Percentiles rank a stretch among this genome's conserved stretches.
Evolutionary conservation across 306 rosid genomes (phyloP).

Genomic region (Cucumis hystrix): DNA sequence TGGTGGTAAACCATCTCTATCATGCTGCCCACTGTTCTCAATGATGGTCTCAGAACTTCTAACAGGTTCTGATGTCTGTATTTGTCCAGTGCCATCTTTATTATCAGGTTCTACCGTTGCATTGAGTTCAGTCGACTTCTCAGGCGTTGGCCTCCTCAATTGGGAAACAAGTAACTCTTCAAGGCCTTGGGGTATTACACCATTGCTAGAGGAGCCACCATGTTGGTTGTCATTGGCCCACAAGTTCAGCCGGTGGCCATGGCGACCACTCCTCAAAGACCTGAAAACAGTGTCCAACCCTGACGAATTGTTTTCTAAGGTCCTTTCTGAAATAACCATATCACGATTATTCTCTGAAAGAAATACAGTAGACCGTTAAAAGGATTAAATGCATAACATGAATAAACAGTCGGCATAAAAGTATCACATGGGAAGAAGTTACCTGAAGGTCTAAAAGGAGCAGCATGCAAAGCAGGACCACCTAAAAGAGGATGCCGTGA

Average conservation of each 20-base stretch:
- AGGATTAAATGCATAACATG: neutral
- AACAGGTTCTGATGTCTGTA: constrained; percentile 32
- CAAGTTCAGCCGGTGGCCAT: constrained; percentile 74
- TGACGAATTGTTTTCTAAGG: constrained; percentile 44
- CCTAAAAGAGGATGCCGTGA: constrained; percentile 84
- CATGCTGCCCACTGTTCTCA: constrained; percentile 40
- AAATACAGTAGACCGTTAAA: neutral
- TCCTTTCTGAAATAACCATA: constrained; percentile 34
- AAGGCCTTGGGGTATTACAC: constrained; percentile 65
- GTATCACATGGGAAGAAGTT: constrained; percentile 3
- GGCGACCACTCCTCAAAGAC: constrained; percentile 88
- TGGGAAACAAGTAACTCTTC: constrained; percentile 85
- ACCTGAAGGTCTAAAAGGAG: constrained; percentile 53
- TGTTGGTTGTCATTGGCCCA: constrained; percentile 77
- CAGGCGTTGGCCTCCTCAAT: constrained; percentile 60
- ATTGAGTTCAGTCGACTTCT: constrained; percentile 42
- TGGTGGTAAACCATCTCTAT: constrained; percentile 23
- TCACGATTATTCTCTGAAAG: constrained; percentile 33
- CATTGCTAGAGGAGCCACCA: constrained; percentile 54
- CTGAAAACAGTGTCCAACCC: constrained; percentile 76
- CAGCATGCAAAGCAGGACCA: constrained; percentile 49
- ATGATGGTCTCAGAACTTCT: constrained; percentile 33
- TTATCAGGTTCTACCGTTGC: constrained; percentile 27
- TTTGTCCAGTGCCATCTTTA: constrained; percentile 33
- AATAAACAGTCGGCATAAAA: neutral